Percentiles rank a stretch among this genome's conserved stretches.
Conservation (phyloP, 768 basidiomycete species). For the Termitomyces sp. region DNA sequence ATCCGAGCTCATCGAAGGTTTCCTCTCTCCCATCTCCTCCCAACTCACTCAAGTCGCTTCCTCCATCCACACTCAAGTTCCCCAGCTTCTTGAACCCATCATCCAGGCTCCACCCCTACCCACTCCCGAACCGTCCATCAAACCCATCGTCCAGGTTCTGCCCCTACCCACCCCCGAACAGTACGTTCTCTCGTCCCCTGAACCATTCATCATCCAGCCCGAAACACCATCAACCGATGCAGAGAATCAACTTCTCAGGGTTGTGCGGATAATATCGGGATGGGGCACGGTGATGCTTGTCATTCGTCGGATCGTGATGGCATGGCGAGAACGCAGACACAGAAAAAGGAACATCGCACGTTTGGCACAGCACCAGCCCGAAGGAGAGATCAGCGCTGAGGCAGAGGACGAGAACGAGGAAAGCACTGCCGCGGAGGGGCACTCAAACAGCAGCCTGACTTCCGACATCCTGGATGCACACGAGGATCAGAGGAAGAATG, state of each 20-base stretch:
- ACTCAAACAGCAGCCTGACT: not conserved
- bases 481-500: not conserved
- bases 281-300: not conserved
- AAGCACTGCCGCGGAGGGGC: not conserved
- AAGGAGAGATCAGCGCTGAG: not conserved
- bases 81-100: not conserved
- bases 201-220: not conserved
- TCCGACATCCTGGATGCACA: not conserved
- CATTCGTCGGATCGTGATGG: not conserved
- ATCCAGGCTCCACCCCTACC: not conserved
- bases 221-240: not conserved
- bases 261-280: not conserved
- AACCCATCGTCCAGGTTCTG: no score
- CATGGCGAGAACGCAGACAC: not conserved
- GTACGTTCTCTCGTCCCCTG: not conserved
- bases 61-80: no score
- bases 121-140: no score
- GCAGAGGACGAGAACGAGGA: not conserved
- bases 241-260: not conserved
- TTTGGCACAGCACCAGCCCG: not conserved
- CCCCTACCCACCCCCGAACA: not conserved
- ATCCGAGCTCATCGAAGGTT: not conserved
- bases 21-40: not conserved
- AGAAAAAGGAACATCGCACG: no score
- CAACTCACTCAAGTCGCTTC: not conserved